phyloP scores from a whole-genome alignment of 2,329 filamentous ascomycete species.

The Fonsecaea multimorphosa region DNA sequence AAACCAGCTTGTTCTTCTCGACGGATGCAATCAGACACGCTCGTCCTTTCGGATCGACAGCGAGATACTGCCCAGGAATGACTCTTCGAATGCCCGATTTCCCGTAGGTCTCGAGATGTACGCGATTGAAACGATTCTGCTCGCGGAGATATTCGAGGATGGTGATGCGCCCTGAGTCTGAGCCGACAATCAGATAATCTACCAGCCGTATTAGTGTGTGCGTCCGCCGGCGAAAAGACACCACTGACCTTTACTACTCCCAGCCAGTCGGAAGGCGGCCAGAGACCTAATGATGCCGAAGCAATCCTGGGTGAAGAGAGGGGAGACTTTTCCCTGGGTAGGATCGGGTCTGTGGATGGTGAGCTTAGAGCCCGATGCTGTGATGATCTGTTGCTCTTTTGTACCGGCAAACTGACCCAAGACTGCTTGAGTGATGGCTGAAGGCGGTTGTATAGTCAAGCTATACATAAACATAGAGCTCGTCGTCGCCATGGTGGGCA shows the following conservation, averaged over 20 bases:
- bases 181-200: slow-evolving; percentile 97
- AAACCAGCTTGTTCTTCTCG: slow-evolving; percentile 99
- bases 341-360: slow-evolving; percentile 86
- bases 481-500: slow-evolving; percentile 83
- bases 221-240: neutral
- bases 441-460: slow-evolving; percentile 90
- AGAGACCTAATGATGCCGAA: slow-evolving; percentile 94
- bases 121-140: slow-evolving; percentile 83
- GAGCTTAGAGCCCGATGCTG: slow-evolving; percentile 87
- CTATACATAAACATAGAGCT: slow-evolving; percentile 99
- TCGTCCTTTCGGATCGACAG: slow-evolving; percentile 92
- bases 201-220: slow-evolving; percentile 37
- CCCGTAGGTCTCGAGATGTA: slow-evolving; percentile 96
- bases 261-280: slow-evolving; percentile 87
- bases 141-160: slow-evolving; percentile 89
- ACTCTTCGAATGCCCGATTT: slow-evolving; percentile 95
- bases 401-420: slow-evolving; percentile 95
- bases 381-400: slow-evolving; percentile 97
- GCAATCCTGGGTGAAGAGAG: slow-evolving; percentile 87
- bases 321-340: slow-evolving; percentile 81
- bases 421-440: slow-evolving; percentile 86
- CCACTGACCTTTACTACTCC: slow-evolving; percentile 84
- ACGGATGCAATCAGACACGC: slow-evolving; percentile 92
- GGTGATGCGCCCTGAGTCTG: slow-evolving; percentile 92
- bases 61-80: slow-evolving; percentile 93